Percentiles rank a stretch among this genome's conserved stretches.
Evolutionary conservation across 768 basidiomycete species (phyloP).

Genomic region (Multifurca ochricompacta): DNA sequence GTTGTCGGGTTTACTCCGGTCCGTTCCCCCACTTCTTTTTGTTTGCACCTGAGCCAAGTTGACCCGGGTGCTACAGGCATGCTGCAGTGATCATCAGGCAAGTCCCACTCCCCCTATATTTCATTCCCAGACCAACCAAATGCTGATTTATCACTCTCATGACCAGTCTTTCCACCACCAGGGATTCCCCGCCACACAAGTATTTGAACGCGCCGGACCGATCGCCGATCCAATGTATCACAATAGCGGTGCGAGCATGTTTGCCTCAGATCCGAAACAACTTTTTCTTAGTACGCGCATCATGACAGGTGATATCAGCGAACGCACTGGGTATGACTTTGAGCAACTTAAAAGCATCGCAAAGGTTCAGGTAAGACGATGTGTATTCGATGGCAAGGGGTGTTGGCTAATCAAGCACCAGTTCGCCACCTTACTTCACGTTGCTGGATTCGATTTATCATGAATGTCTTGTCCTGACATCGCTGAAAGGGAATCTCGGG

Average conservation of each 20-base stretch:
- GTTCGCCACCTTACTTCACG: conserved; percentile 33
- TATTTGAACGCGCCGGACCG: conserved; percentile 81
- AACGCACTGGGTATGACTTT: conserved; percentile 76
- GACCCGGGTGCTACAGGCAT: conserved; percentile 38
- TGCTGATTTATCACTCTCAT: background rate
- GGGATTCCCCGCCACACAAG: conserved; percentile 80
- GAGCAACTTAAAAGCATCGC: conserved; percentile 76
- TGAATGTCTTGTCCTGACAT: background rate
- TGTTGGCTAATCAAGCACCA: background rate
- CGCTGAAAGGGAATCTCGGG: background rate
- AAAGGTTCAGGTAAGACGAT: conserved; percentile 65
- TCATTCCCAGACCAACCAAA: background rate
- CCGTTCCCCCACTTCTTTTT: conserved; percentile 21
- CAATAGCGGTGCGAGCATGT: conserved; percentile 51
- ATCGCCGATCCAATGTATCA: conserved; percentile 90
- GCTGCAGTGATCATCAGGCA: conserved; percentile 90
- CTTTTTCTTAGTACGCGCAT: background rate
- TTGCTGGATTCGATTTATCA: conserved; percentile 29
- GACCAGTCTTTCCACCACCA: conserved; percentile 69
- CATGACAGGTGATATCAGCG: conserved; percentile 60
- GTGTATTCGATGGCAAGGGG: background rate
- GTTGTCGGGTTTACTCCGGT: conserved; percentile 59
- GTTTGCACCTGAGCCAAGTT: background rate
- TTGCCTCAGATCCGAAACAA: background rate
- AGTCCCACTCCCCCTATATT: conserved; percentile 2